Evolutionary conservation across 805 yeast species (phyloP).

Genomic region (Hanseniaspora valbyensis): DNA sequence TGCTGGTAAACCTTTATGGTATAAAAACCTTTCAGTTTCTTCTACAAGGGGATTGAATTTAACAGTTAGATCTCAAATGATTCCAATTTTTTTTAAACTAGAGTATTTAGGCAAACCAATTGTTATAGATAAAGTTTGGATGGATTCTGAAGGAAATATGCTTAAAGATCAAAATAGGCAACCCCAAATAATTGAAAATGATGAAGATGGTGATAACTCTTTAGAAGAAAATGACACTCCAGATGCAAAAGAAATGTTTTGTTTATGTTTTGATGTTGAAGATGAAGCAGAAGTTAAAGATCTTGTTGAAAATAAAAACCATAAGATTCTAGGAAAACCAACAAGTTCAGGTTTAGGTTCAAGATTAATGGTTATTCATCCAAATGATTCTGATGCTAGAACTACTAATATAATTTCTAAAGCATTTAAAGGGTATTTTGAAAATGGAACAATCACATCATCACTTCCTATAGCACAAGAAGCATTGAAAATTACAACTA

Average conservation of each 20-base stretch:
- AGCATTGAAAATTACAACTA: constrained; percentile 64
- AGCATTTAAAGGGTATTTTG: constrained; percentile 58
- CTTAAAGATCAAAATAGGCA: neutral
- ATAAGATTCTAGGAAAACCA: constrained; percentile 21
- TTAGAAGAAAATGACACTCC: neutral
- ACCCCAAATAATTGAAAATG: neutral
- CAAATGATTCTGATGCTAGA: constrained; percentile 63
- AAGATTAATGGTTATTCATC: constrained; percentile 73
- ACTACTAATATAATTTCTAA: constrained; percentile 73
- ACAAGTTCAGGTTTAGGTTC: constrained; percentile 10
- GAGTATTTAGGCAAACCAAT: constrained; percentile 81
- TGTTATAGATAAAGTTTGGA: constrained; percentile 35
- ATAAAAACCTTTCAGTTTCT: constrained; percentile 40
- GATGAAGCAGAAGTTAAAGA: constrained; percentile 22
- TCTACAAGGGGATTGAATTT: constrained; percentile 38
- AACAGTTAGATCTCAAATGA: constrained; percentile 59
- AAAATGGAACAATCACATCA: constrained; percentile 60
- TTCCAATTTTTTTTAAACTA: constrained; percentile 65
- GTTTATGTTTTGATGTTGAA: constrained; percentile 79
- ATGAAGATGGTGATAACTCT: neutral
- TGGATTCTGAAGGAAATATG: constrained; percentile 1
- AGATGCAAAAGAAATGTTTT: neutral
- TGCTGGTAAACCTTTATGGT: constrained; percentile 95
- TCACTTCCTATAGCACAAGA: constrained; percentile 61
- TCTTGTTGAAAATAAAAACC: constrained; percentile 31